phyloP scores from a whole-genome alignment of 768 basidiomycete species.

The Trametes punicea region DNA sequence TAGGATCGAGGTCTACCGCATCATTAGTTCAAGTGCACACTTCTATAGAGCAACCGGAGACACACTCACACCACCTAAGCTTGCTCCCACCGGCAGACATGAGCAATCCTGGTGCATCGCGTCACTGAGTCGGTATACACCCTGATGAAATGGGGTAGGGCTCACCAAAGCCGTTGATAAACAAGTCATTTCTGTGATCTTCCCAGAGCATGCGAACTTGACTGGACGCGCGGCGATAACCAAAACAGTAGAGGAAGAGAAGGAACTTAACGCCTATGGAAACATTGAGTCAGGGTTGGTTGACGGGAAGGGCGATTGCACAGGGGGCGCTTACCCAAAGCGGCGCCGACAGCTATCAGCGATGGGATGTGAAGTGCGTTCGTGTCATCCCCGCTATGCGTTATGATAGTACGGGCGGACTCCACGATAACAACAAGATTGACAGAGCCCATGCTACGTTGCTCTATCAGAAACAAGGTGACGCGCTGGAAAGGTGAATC shows the following conservation, averaged over 20 bases:
- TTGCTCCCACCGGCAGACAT: conserved; percentile 84
- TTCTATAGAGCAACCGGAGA: neutral
- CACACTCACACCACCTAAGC: conserved; percentile 71
- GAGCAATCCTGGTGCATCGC: conserved; percentile 54
- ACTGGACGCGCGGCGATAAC: conserved; percentile 75
- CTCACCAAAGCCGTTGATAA: conserved; percentile 74
- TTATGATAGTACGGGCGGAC: conserved; percentile 68
- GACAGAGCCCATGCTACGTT: conserved; percentile 81
- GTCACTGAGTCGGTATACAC: too few species aligned
- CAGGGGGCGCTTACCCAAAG: conserved; percentile 63
- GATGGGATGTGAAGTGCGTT: conserved; percentile 76
- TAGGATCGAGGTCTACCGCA: conserved; percentile 64
- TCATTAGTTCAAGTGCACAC: neutral
- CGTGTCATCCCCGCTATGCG: conserved; percentile 50
- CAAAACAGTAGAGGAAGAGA: conserved; percentile 84
- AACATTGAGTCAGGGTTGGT: neutral
- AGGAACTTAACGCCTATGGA: conserved; percentile 74
- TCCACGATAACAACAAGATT: conserved; percentile 91
- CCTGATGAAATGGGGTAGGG: neutral
- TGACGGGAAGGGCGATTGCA: neutral
- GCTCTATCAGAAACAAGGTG: neutral
- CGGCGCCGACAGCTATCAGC: conserved; percentile 77
- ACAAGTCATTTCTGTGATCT: conserved; percentile 93
- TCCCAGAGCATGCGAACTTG: conserved; percentile 97
- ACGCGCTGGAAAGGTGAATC: neutral